Evolutionary conservation across 2,329 filamentous ascomycete genomes (phyloP).

Genomic region (Fusarium dimerum): DNA sequence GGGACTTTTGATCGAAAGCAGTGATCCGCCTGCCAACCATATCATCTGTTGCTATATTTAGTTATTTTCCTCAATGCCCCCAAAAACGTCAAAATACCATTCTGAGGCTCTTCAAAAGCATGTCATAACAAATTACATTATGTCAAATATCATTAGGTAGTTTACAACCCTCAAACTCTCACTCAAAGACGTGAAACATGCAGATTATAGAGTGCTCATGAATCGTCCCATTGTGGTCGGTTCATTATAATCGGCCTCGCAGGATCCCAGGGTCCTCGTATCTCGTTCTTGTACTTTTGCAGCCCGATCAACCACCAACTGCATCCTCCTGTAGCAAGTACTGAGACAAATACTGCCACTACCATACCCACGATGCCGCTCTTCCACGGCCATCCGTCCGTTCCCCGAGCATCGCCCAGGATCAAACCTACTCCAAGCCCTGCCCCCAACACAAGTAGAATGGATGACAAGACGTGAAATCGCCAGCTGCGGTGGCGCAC

Average conservation of each 20-base stretch:
- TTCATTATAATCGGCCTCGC: slow-evolving; percentile 84
- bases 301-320: slow-evolving; percentile 98
- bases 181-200: too few species aligned
- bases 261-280: slow-evolving; percentile 96
- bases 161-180: neutral
- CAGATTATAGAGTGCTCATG: slow-evolving; percentile 5
- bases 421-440: slow-evolving; percentile 74
- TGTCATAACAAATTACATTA: neutral
- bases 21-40: neutral
- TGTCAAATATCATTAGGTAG: slow-evolving; percentile 6
- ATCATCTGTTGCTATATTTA: neutral
- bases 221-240: slow-evolving; percentile 53
- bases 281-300: slow-evolving; percentile 99
- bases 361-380: slow-evolving; percentile 70
- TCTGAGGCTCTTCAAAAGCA: too few species aligned
- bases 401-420: slow-evolving; percentile 44
- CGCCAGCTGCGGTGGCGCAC: slow-evolving; percentile 79
- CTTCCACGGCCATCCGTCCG: slow-evolving; percentile 51
- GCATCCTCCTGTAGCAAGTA: slow-evolving; percentile 84
- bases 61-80: neutral
- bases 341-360: slow-evolving; percentile 72
- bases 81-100: neutral
- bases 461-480: slow-evolving; percentile 77
- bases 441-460: slow-evolving; percentile 74
- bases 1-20: neutral